A percentile compares a stretch with the other conserved stretches of the same genome.
phyloP scores from a whole-genome alignment of 2,329 filamentous ascomycete genomes.

The Venturia carpophila region DNA sequence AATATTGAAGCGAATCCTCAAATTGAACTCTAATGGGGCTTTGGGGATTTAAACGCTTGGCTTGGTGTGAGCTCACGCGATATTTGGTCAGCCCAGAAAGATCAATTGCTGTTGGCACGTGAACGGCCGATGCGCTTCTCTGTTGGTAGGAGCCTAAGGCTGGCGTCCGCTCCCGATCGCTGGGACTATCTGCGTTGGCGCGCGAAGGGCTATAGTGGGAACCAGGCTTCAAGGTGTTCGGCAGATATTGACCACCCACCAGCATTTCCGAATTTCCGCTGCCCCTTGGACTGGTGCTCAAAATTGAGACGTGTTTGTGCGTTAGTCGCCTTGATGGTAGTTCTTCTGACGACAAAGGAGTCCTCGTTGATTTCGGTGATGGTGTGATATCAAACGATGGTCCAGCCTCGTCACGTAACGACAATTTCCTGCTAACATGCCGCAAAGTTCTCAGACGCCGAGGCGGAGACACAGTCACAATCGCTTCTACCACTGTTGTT shows the following conservation, averaged over 20 bases:
- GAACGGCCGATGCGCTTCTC: not conserved
- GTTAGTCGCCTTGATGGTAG: conserved; percentile 21
- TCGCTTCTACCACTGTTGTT: conserved; percentile 48
- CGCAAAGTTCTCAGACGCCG: conserved; percentile 41
- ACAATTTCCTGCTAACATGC: conserved; percentile 47
- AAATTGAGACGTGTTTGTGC: not conserved
- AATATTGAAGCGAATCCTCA: not conserved
- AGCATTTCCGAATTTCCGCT: not conserved
- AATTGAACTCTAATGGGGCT: conserved; percentile 11
- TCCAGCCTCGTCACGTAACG: conserved; percentile 38
- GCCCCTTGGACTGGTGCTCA: not conserved
- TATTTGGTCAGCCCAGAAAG: not conserved
- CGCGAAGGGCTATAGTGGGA: conserved; percentile 20
- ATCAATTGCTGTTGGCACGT: not conserved
- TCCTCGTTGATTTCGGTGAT: conserved; percentile 36
- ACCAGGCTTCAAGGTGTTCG: conserved; percentile 23
- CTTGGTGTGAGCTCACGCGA: not conserved
- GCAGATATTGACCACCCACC: not conserved
- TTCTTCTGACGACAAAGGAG: conserved; percentile 40
- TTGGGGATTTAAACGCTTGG: not conserved
- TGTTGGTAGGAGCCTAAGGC: not conserved
- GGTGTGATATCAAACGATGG: conserved; percentile 34
- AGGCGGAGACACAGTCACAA: conserved; percentile 45
- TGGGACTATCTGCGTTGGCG: not conserved
- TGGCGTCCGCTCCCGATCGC: not conserved